Base-by-base conservation (phyloP, 2,329 filamentous ascomycete species). In the Fusarium nodosum region DNA sequence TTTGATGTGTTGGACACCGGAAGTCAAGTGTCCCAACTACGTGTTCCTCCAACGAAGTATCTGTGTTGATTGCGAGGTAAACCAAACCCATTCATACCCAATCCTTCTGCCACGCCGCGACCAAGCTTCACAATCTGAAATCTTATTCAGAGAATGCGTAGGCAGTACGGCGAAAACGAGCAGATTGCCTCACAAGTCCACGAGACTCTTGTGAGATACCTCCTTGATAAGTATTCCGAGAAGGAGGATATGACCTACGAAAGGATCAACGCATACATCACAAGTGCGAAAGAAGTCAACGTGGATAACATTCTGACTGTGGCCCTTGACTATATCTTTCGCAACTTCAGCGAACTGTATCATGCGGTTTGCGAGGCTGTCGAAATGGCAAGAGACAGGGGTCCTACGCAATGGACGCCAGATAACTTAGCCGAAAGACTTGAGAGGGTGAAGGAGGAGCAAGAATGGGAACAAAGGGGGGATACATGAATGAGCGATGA, bases 61-160 rank as follows among this genome's bases (percentile, higher is more conserved):
- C 45, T 73, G 72, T 55, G 47, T 74, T 28, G 72, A 74, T 44
- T 73, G 72, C 42, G 68, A 74, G 59, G 72, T 64, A 70, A 64
- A 60, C 55, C n/a, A 46, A 31, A 56, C 34, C 5, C 28, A 36
- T 38, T n/a, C 33, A 33, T 20, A 34, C 11, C 44, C 34, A 68
- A 44, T 24, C 50, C 39, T 24, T 39, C 38, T 18, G 31, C 11
- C 30, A 39, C 46, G 51, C 44, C 46, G 34, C n/a, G 18, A 10
- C 31, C 18, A 31, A 56, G 41, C 15, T 48, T 62, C 54, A 52
- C 33, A 11, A n/a, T 48, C 60, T 71, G 30, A 59, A 28, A 45
- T 10, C 16, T 45, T 12, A 9, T 18, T 24, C n/a, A 73, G 72
- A 57, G 38, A 18, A 53, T 58, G n/a, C 24, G 38, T 26, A 68